Evolutionary conservation across 176 grass and related monocot species (phyloP), one percentile per base, ranked within the genome.

Genomic region (Oryza officinalis): DNA sequence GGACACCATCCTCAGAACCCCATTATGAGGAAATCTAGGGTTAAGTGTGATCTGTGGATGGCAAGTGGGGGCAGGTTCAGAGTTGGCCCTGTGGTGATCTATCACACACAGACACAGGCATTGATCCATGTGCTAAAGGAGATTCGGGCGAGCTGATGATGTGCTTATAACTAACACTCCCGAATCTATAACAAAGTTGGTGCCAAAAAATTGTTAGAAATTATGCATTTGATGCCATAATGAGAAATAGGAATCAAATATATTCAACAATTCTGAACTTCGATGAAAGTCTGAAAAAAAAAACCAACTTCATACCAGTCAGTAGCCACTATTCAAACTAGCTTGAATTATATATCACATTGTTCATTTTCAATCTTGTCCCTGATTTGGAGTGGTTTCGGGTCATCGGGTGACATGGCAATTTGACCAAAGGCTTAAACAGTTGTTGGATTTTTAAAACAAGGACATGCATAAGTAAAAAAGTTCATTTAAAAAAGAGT

Each of bases 11-110:
- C 52, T 69, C 70, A 80, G 75, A 47, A 85, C 65, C 71, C 43
- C 65, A 77, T 77, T 45, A 64, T 10, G 46, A 32, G 33, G 45
- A 71, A 50, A 41, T 76, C 65, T 89, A 61, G 50, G 77, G 65
- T 47, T 50, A 25, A 75, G 76, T 69, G 82, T 54, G 82, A 76
- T 89, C 71, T 81, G 82, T 80, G 63, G 63, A 79, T 88, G 73
- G 40, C 87, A 81, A 89, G 64, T 85, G 71, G 71, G 76, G 63
- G 69, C 76, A 72, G 81, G 69, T 4, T 4, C 71, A 37, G 49
- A 83, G 25, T 52, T 83, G 74, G 74, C 57, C 8, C 12, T 73
- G 2, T 65, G 80, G 35, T 65, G 57, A 82, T 72, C 28, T 11
- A 63, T 64, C 41, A 13, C 57, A 52, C 71, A 52, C 71, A 67